Conservation (phyloP, 2,329 filamentous ascomycete genomes). For the Stylonectria norvegica region DNA sequence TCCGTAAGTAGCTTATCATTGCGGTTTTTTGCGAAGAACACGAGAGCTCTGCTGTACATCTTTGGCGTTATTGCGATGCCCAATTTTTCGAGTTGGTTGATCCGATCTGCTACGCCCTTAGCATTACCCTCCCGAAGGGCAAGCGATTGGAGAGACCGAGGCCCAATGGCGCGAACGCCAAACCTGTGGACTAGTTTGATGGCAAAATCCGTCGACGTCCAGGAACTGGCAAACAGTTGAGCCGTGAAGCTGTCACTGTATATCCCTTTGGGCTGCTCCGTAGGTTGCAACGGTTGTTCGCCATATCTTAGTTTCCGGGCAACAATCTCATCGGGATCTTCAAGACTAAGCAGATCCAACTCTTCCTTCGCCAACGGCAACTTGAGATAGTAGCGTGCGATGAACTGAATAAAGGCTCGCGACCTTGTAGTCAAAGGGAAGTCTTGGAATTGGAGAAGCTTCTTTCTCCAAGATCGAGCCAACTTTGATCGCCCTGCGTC, state of each 20-base stretch:
- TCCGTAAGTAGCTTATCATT: constrained; percentile 48
- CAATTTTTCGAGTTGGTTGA: constrained; percentile 58
- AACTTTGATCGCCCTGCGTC: constrained; percentile 41
- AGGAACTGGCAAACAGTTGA: constrained; percentile 72
- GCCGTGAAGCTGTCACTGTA: constrained; percentile 60
- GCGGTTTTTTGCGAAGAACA: constrained; percentile 57
- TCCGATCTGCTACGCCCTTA: constrained; percentile 53
- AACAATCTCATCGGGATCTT: neutral
- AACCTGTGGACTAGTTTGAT: constrained; percentile 68
- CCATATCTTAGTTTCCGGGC: no score
- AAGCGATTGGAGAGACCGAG: constrained; percentile 73
- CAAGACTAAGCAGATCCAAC: constrained; percentile 17
- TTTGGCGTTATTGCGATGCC: constrained; percentile 62
- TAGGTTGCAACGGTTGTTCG: neutral
- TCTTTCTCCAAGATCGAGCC: constrained; percentile 47
- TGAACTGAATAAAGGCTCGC: constrained; percentile 46
- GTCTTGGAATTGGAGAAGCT: constrained; percentile 41
- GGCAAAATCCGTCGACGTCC: constrained; percentile 69
- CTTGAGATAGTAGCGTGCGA: constrained; percentile 44
- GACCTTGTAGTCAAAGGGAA: constrained; percentile 39
- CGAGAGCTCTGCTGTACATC: constrained; percentile 63
- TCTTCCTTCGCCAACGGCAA: constrained; percentile 39
- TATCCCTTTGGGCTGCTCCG: constrained; percentile 13
- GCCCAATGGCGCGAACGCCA: constrained; percentile 69
- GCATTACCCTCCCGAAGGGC: constrained; percentile 60